Base-by-base conservation (phyloP, 495 filamentous ascomycete genomes). In the Cairneyella variabilis region DNA sequence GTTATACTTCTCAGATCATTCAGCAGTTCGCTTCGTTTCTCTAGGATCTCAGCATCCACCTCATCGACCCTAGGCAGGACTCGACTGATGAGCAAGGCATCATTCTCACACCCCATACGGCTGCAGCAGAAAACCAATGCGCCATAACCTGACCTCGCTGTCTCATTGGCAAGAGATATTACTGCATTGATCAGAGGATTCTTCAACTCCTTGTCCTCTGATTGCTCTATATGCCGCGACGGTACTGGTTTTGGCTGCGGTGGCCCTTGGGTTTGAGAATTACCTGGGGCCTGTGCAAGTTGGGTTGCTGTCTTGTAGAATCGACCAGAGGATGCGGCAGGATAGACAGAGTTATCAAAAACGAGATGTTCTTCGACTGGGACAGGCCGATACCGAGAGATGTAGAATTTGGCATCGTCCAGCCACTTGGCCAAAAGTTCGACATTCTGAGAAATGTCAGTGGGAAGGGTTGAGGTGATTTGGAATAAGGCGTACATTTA, bases 101-200 rank as follows among this genome's bases (percentile, higher is more conserved):
- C 77, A 23, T 78, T 71, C 59, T 89, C 83, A 62, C 83, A 84
- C 28, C 71, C 77, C 53, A 58, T 61, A n/a, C 88, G 80, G 56
- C 83, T 88, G 51, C 83, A 77, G 51, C 87, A 89, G 58, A 93
- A 93, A 3, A 91, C 78, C 37, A 93, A 72, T 14, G 78, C 87
- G 1, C 88, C 88, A 65, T 83, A 87, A 3, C 84, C 88, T 36
- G 78, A 77, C 26, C 65, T 66, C 7, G 78, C 84, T 8, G 85
- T 88, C 56, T 86, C 85, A 32, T 80, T 75, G 8, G 84, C 75
- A 39, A 93, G 69, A 2, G 86, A 73, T 10, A 91, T 77, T 37
- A 89, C 82, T 17, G 85, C 75, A 64, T 91, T 91, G 16, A 79
- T 72, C 20, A 84, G 72, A 0, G 84, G 68, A 55, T 85, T 83